These are phyloP conservation scores for Simmondsia chinensis DNA, from an alignment of 148 eudicot species.

Conservation along the genomic window DNA sequence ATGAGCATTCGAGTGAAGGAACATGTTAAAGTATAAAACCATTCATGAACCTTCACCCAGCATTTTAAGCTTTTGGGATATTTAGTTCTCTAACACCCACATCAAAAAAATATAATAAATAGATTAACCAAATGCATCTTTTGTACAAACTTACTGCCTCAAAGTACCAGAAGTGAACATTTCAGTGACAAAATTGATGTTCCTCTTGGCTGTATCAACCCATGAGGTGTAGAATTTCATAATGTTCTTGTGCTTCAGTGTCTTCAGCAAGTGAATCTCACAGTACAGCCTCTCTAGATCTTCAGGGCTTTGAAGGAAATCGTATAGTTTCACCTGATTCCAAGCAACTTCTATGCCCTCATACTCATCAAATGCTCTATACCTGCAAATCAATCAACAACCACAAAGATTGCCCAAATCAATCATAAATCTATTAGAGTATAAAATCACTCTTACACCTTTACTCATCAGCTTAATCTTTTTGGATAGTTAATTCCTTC, in stretches of 20 bases:
- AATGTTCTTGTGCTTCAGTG: slow-evolving; percentile 55
- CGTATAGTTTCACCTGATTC: slow-evolving; percentile 20
- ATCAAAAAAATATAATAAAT: no score
- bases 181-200: slow-evolving; percentile 78
- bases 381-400: slow-evolving; percentile 7
- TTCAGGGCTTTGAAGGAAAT: slow-evolving; percentile 37
- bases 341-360: slow-evolving; percentile 24
- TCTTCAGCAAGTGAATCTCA: slow-evolving; percentile 74
- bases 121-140: slow-evolving; percentile 4
- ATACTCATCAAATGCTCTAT: slow-evolving; percentile 23
- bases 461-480: no score
- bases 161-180: slow-evolving; percentile 87
- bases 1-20: no score
- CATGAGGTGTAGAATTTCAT: slow-evolving; percentile 78
- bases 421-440: no score
- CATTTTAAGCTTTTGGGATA: no score
- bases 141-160: slow-evolving; percentile 49
- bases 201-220: slow-evolving; percentile 68
- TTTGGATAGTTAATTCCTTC: no score
- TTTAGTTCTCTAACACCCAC: no score
- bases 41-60: no score
- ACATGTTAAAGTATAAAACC: no score
- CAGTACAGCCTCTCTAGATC: slow-evolving; percentile 74
- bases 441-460: no score
- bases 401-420: no score